Conservation (phyloP, 306 rosid species). For the Lupinus albus region DNA sequence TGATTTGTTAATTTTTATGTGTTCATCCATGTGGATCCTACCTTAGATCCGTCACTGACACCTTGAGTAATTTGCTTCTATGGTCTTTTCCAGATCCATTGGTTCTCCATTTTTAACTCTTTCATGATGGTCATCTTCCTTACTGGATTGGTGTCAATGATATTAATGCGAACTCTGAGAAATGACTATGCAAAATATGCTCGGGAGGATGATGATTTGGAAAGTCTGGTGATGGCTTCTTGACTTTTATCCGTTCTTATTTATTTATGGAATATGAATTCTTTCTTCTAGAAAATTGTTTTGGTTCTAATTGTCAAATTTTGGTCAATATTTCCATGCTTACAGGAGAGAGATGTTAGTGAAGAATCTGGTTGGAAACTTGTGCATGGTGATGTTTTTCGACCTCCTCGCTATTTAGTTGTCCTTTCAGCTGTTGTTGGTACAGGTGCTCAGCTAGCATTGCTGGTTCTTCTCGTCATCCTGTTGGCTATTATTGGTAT, state of each 20-base stretch:
- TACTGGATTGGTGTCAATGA: slow-evolving; percentile 98
- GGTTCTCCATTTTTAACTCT: slow-evolving; percentile 99
- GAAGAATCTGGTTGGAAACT: slow-evolving; percentile 99
- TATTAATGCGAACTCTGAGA: slow-evolving; percentile 97
- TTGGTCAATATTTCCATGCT: slow-evolving; percentile 33
- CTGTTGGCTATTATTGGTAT: slow-evolving; percentile 92
- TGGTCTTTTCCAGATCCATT: slow-evolving; percentile 76
- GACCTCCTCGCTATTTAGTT: slow-evolving; percentile 79
- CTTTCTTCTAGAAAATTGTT: slow-evolving; percentile 1
- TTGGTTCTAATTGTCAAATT: slow-evolving; percentile 34
- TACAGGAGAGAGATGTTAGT: slow-evolving; percentile 93
- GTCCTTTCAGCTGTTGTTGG: slow-evolving; percentile 97
- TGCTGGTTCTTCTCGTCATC: slow-evolving; percentile 94
- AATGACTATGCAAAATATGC: slow-evolving; percentile 99
- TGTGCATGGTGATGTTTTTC: slow-evolving; percentile 99
- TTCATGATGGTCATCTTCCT: slow-evolving; percentile 99
- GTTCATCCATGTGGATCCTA: slow-evolving; percentile 26
- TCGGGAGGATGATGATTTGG: slow-evolving; percentile 95
- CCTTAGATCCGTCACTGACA: slow-evolving; percentile 30
- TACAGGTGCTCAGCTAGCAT: slow-evolving; percentile 93
- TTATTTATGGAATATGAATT: slow-evolving; percentile 14
- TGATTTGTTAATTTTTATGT: slow-evolving; percentile 27
- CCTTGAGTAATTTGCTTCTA: slow-evolving; percentile 39
- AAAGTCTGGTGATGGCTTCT: slow-evolving; percentile 74
- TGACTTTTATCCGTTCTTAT: slow-evolving; percentile 29